These are phyloP conservation scores for Stereum hirsutum DNA, from an alignment of 1,284 basidiomycete genomes.

Conservation along the genomic window DNA sequence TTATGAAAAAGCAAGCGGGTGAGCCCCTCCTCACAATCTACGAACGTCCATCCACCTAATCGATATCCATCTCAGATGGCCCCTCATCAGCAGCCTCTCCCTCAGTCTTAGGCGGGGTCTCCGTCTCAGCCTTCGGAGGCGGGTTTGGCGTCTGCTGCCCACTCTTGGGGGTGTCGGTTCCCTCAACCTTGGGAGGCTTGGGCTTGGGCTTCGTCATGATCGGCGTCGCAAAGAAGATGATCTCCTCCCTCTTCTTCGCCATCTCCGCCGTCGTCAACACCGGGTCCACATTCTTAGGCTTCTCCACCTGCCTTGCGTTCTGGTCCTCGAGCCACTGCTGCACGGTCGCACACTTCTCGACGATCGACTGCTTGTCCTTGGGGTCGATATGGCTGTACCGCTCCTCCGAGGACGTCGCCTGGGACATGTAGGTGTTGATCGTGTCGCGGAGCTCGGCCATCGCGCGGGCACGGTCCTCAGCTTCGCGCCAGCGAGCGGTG, in stretches of 20 bases:
- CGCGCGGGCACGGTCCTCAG: conserved; percentile 69
- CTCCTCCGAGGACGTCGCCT: conserved; percentile 78
- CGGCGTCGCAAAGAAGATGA: conserved; percentile 76
- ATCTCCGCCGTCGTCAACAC: conserved; percentile 77
- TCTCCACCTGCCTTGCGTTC: conserved; percentile 77
- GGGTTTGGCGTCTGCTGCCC: conserved; percentile 51
- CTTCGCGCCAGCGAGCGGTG: conserved; percentile 71
- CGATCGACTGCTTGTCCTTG: conserved; percentile 77
- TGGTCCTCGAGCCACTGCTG: conserved; percentile 94
- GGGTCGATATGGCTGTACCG: conserved; percentile 82
- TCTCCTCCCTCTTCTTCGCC: conserved; percentile 81
- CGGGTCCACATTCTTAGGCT: conserved; percentile 80
- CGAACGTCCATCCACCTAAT: conserved; percentile 39
- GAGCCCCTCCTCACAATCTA: too few relatives aligned
- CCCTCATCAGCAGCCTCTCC: conserved; percentile 35
- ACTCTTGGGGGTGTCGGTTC: conserved; percentile 58
- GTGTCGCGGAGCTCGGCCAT: conserved; percentile 75
- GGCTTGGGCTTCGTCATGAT: conserved; percentile 88
- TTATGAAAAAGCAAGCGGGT: too few relatives aligned
- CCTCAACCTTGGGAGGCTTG: conserved; percentile 56
- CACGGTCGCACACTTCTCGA: conserved; percentile 74
- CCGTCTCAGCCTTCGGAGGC: conserved; percentile 27
- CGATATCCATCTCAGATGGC: conserved; percentile 75
- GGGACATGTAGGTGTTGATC: conserved; percentile 73
- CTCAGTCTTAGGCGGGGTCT: conserved; percentile 26